Evolutionary conservation across 2,329 filamentous ascomycete genomes (phyloP), one percentile per base, ranked within the genome.

Genomic region (Trematosphaeria pertusa): DNA sequence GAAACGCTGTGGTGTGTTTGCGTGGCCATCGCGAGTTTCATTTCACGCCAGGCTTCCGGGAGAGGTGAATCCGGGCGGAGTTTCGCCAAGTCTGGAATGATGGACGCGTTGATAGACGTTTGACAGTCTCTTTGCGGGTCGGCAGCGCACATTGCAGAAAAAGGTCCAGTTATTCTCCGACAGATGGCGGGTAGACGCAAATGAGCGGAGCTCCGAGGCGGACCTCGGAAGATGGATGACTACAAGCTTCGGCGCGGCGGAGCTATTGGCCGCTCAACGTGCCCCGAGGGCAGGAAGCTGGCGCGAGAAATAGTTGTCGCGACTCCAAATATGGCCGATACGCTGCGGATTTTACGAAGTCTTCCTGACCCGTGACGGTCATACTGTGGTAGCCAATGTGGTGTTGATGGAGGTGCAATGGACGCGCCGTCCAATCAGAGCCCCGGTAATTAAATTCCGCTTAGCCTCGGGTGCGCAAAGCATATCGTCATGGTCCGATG

Each of bases 371-470:
- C n/a, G n/a, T n/a, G n/a, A n/a, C n/a, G n/a, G n/a, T n/a, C n/a
- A n/a, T n/a, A n/a, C n/a, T n/a, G n/a, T n/a, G n/a, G n/a, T n/a
- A n/a, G n/a, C n/a, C n/a, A n/a, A n/a, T n/a, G n/a, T n/a, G n/a
- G n/a, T n/a, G n/a, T n/a, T n/a, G n/a, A n/a, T n/a, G n/a, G n/a
- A n/a, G n/a, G n/a, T n/a, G n/a, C n/a, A n/a, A n/a, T n/a, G n/a
- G n/a, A n/a, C n/a, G n/a, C n/a, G n/a, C n/a, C n/a, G n/a, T n/a
- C 62, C 62, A 65, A 65, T 67, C 37, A 57, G 34, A 36, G 36
- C 32, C 26, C 28, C 51, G 54, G 53, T 35, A 58, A 57, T 59
- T 45, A 33, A 48, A 49, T 58, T 56, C 55, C 52, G 48, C 37
- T 50, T 62, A 64, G 57, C 64, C 64, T 60, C 61, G 65, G 63